These are phyloP conservation scores for Trichoderma cornu-damae DNA, from an alignment of 2,329 filamentous ascomycete genomes.

Conservation along the genomic window DNA sequence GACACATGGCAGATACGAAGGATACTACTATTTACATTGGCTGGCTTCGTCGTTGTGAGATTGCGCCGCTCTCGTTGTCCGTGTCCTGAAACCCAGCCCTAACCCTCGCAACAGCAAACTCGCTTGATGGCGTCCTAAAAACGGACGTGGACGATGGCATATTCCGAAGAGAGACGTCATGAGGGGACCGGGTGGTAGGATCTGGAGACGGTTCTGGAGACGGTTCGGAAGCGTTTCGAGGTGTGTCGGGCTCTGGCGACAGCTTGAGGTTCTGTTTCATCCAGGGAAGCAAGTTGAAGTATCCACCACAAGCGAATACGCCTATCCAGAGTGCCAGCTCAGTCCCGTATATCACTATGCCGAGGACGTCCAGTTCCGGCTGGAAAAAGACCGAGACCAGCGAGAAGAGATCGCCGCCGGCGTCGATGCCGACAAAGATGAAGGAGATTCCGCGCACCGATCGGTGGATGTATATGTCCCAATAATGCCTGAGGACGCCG, in stretches of 20 bases:
- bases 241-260: background rate
- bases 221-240: background rate
- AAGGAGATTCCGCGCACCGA: conserved; percentile 68
- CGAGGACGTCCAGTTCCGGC: conserved; percentile 52
- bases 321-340: conserved; percentile 64
- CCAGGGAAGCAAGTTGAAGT: conserved; percentile 61
- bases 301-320: conserved; percentile 59
- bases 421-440: conserved; percentile 65
- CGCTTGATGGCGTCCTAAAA: conserved; percentile 17
- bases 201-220: background rate
- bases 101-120: background rate
- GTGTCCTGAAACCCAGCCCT: conserved; percentile 4
- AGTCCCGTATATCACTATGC: conserved; percentile 61
- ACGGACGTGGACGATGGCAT: conserved; percentile 18
- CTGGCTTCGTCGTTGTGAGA: background rate
- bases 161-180: conserved; percentile 16
- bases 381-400: conserved; percentile 61
- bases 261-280: conserved; percentile 32
- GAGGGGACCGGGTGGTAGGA: background rate
- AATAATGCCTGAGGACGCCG: conserved; percentile 64
- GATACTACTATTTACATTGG: background rate
- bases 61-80: background rate
- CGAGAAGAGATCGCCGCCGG: conserved; percentile 62
- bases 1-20: background rate
- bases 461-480: conserved; percentile 61